Conservation (phyloP, 768 basidiomycete genomes). For the Serendipita vermifera region DNA sequence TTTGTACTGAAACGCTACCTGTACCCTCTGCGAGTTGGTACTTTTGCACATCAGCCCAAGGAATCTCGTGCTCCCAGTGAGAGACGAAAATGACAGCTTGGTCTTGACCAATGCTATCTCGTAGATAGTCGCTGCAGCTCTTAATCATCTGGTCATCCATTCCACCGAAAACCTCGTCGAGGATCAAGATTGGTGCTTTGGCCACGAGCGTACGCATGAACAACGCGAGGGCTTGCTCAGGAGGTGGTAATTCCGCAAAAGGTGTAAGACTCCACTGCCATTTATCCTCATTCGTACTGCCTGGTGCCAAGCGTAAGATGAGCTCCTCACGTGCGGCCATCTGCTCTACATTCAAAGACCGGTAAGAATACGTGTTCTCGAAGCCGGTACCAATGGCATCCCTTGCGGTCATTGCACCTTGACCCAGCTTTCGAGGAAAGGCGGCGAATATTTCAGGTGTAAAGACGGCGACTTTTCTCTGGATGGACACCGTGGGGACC, state of each 20-base stretch:
- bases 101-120: slow-evolving; percentile 28
- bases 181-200: slow-evolving; percentile 55
- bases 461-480: slow-evolving; percentile 58
- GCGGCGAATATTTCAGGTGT: slow-evolving; percentile 86
- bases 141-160: slow-evolving; percentile 74
- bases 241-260: slow-evolving; percentile 56
- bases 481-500: slow-evolving; percentile 56
- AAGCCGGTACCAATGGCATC: slow-evolving; percentile 83
- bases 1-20: background rate
- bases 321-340: slow-evolving; percentile 39
- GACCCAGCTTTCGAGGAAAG: slow-evolving; percentile 57
- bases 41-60: slow-evolving; percentile 36
- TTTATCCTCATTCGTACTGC: slow-evolving; percentile 17
- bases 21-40: background rate
- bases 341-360: slow-evolving; percentile 24
- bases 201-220: slow-evolving; percentile 78
- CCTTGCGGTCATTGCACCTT: slow-evolving; percentile 43
- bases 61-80: slow-evolving; percentile 87
- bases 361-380: slow-evolving; percentile 64
- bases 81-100: slow-evolving; percentile 80
- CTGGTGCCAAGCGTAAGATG: slow-evolving; percentile 50
- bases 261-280: slow-evolving; percentile 18
- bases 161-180: slow-evolving; percentile 90
- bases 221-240: slow-evolving; percentile 69
- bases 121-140: slow-evolving; percentile 49